Base-by-base conservation (phyloP, 1,284 basidiomycete genomes). In the Ceratobasidium sp. region DNA sequence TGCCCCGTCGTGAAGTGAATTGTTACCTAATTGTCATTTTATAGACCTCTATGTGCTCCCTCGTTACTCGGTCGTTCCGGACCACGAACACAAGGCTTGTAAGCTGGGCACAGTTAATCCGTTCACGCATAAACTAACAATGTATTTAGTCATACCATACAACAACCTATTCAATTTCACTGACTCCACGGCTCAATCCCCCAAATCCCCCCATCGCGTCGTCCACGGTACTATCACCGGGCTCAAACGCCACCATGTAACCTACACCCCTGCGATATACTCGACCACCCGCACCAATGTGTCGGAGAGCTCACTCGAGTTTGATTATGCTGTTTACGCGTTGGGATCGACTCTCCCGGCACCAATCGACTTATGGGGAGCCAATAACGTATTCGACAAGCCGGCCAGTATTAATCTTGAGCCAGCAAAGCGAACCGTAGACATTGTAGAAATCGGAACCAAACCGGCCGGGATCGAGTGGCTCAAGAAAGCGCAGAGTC, bases 111-210 rank as follows among this genome's bases (percentile, higher is more conserved):
- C n/a, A n/a, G 24, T 11, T 50, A 9, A 14, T 4, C 48, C 17
- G 24, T 36, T 45, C 17, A 17, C 14, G 48, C 56, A 19, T n/a
- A 15, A 3, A 6, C 56, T 59, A 48, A 71, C 45, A 19, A 11
- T 47, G n/a, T 7, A 29, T 6, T 1, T 33, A 73, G 87, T 94
- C 82, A 88, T 93, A 77, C 91, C 93, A 0, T 91, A 90, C 80
- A 83, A 82, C 74, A 87, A 85, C 78, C 76, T 87, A 69, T 86
- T 87, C 77, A 77, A 77, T 51, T 79, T 44, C 75, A 54, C 72
- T 73, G 74, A 72, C 75, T 51, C 67, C 78, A 57, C 62, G 31
- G 57, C 59, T 36, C 11, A 75, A 36, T 31, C 57, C 41, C 53
- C 66, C 11, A 53, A 75, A 48, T 76, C 77, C 65, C 78, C 79